Percentiles rank a stretch among this genome's conserved stretches.
Evolutionary conservation across 2,329 filamentous ascomycete genomes (phyloP).

Genomic region (Fusarium sp.): DNA sequence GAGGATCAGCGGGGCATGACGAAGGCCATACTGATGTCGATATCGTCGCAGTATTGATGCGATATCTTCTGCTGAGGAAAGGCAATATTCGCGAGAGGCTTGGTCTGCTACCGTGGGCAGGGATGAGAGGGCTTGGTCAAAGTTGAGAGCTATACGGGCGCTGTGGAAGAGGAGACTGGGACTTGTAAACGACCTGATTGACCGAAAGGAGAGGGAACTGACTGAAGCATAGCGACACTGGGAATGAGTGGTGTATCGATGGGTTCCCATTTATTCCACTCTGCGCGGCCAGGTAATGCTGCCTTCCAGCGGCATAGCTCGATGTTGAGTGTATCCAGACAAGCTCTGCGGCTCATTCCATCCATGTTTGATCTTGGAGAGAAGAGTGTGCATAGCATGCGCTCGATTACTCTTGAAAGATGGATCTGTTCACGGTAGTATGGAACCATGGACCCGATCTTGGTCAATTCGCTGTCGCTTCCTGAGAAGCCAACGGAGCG

Average conservation of each 20-base stretch:
- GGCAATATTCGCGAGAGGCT: slow-evolving; percentile 23
- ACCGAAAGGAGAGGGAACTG: background rate
- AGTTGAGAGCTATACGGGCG: slow-evolving; percentile 41
- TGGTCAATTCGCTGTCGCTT: background rate
- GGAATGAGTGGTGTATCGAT: slow-evolving; percentile 26
- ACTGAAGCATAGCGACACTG: slow-evolving; percentile 40
- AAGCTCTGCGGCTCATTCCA: background rate
- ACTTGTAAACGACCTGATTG: background rate
- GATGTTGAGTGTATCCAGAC: slow-evolving; percentile 32
- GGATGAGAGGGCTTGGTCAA: slow-evolving; percentile 23
- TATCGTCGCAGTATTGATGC: slow-evolving; percentile 35
- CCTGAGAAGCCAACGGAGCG: slow-evolving; percentile 39
- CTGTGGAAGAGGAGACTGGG: slow-evolving; percentile 36
- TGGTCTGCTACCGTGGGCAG: background rate
- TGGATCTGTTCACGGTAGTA: slow-evolving; percentile 38
- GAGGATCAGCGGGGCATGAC: slow-evolving; percentile 38
- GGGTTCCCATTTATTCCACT: slow-evolving; percentile 38
- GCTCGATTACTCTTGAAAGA: slow-evolving; percentile 33
- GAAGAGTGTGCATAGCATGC: slow-evolving; percentile 31
- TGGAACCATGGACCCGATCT: slow-evolving; percentile 27
- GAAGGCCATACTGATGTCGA: slow-evolving; percentile 36
- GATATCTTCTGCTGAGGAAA: slow-evolving; percentile 38
- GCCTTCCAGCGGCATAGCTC: slow-evolving; percentile 37
- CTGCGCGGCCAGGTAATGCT: slow-evolving; percentile 24
- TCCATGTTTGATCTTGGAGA: slow-evolving; percentile 15